Conservation (phyloP, 2,329 filamentous ascomycete species). For the Mycosphaerelloides madeirae region DNA sequence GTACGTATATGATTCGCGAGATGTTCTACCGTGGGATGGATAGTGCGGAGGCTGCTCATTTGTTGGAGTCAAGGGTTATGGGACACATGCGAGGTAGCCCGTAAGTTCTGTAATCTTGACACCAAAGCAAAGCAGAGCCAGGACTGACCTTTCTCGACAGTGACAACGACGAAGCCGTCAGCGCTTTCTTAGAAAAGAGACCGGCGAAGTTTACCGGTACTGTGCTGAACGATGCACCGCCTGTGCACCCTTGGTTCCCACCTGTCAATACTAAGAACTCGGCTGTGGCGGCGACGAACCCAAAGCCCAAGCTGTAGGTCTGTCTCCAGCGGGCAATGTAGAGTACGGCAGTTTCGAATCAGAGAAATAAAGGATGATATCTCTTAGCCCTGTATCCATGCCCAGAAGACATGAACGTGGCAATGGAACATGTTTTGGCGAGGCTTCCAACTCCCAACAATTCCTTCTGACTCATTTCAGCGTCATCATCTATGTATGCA, state of each 20-base stretch:
- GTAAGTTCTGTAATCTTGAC: conserved; percentile 6
- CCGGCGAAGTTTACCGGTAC: conserved; percentile 15
- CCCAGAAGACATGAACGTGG: too few relatives aligned
- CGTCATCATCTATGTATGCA: too few relatives aligned
- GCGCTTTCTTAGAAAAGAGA: conserved; percentile 19
- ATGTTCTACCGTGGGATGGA: conserved; percentile 17
- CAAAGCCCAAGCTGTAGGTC: conserved; percentile 14
- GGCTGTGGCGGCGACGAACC: conserved; percentile 13
- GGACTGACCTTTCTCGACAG: background rate
- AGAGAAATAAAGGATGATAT: too few relatives aligned
- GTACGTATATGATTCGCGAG: conserved; percentile 21
- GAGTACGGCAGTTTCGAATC: too few relatives aligned
- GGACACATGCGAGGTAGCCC: conserved; percentile 16
- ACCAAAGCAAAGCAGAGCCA: too few relatives aligned
- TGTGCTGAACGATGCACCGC: conserved; percentile 16
- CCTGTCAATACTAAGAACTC: conserved; percentile 16
- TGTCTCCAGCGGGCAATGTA: too few relatives aligned
- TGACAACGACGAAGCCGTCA: conserved; percentile 20
- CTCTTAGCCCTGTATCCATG: too few relatives aligned
- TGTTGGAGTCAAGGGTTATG: conserved; percentile 19
- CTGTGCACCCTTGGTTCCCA: conserved; percentile 18
- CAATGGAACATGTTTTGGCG: too few relatives aligned
- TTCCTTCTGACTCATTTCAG: too few relatives aligned
- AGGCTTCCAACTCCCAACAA: too few relatives aligned
- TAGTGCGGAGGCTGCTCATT: conserved; percentile 19